A percentile compares a stretch with the other conserved stretches of the same genome.
Conservation (phyloP, 352 stramenopile species). For the Peronospora farinosa region DNA sequence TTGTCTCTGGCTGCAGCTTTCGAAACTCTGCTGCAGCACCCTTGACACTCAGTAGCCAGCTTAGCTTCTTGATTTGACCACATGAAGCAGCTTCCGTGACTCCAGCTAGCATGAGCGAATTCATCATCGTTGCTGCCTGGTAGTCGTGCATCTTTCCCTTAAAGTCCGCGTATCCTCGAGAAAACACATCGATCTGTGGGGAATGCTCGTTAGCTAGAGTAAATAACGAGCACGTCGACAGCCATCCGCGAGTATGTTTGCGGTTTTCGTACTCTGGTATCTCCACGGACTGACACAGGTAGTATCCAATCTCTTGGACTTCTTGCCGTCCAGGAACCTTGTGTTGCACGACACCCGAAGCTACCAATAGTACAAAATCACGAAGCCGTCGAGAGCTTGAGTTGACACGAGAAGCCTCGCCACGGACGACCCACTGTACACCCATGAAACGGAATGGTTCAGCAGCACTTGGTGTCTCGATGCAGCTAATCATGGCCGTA, state of each 20-base stretch:
- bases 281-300: slow-evolving; percentile 24
- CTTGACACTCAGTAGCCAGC: slow-evolving; percentile 31
- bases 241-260: slow-evolving; percentile 16
- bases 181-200: slow-evolving; percentile 19
- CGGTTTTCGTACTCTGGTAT: slow-evolving; percentile 7
- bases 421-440: slow-evolving; percentile 29
- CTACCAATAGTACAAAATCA: slow-evolving; percentile 33
- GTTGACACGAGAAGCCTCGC: slow-evolving; percentile 17
- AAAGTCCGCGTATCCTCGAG: slow-evolving; percentile 22
- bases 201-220: slow-evolving; percentile 1
- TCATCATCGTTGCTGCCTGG: slow-evolving; percentile 23
- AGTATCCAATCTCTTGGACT: slow-evolving; percentile 18
- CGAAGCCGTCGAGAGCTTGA: slow-evolving; percentile 15
- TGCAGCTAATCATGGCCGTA: slow-evolving; percentile 18
- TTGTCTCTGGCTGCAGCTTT: slow-evolving; percentile 9
- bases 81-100: slow-evolving; percentile 37
- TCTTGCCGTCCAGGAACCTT: slow-evolving; percentile 3
- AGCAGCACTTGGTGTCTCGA: slow-evolving; percentile 15
- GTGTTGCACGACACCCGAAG: slow-evolving; percentile 22
- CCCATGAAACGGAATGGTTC: slow-evolving; percentile 31
- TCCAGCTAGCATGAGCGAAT: slow-evolving; percentile 14
- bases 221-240: slow-evolving; percentile 31
- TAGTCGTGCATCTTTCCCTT: slow-evolving; percentile 27
- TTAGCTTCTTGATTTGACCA: slow-evolving; percentile 53
- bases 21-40: slow-evolving; percentile 15